phyloP scores from a whole-genome alignment of 2,329 filamentous ascomycete species.

The Stachybotrys elegans region DNA sequence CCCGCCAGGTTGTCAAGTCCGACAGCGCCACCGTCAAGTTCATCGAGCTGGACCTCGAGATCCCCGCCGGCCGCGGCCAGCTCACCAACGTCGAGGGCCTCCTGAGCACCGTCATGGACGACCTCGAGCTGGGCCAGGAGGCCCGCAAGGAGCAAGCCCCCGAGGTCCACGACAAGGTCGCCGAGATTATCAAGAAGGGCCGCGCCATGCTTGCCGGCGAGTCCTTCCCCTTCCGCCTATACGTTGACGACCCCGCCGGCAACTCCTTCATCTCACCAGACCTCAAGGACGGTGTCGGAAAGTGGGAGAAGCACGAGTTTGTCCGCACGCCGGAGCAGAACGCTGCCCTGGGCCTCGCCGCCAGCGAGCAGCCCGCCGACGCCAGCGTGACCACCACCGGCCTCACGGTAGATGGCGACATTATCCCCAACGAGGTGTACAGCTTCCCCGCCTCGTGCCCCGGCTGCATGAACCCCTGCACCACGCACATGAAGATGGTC shows the following conservation, averaged over 20 bases:
- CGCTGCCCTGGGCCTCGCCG: slow-evolving; percentile 71
- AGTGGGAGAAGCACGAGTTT: slow-evolving; percentile 86
- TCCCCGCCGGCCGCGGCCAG: slow-evolving; percentile 84
- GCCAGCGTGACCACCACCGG: slow-evolving; percentile 47
- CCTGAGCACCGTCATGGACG: slow-evolving; percentile 70
- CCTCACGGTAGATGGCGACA: slow-evolving; percentile 61
- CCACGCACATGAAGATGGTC: slow-evolving; percentile 98
- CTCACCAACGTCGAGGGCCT: slow-evolving; percentile 92
- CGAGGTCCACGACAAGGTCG: slow-evolving; percentile 74
- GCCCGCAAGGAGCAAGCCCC: slow-evolving; percentile 71
- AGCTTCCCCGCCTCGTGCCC: slow-evolving; percentile 88
- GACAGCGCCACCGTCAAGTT: slow-evolving; percentile 83
- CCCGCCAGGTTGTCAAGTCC: slow-evolving; percentile 86
- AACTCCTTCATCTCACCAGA: slow-evolving; percentile 97
- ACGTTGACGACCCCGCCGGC: slow-evolving; percentile 84
- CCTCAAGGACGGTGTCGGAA: slow-evolving; percentile 71
- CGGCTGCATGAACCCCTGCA: slow-evolving; percentile 79
- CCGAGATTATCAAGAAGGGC: slow-evolving; percentile 68
- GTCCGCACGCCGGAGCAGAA: slow-evolving; percentile 81
- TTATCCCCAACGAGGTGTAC: slow-evolving; percentile 89
- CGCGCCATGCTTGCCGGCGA: slow-evolving; percentile 73
- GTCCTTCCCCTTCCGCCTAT: slow-evolving; percentile 81
- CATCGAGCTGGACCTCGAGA: slow-evolving; percentile 88
- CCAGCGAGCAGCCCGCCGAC: slow-evolving; percentile 52
- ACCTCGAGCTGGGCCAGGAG: slow-evolving; percentile 78